A percentile compares a stretch with the other conserved stretches of the same genome.
Conservation (phyloP, 2,329 filamentous ascomycete species). For the Coniella vitis region DNA sequence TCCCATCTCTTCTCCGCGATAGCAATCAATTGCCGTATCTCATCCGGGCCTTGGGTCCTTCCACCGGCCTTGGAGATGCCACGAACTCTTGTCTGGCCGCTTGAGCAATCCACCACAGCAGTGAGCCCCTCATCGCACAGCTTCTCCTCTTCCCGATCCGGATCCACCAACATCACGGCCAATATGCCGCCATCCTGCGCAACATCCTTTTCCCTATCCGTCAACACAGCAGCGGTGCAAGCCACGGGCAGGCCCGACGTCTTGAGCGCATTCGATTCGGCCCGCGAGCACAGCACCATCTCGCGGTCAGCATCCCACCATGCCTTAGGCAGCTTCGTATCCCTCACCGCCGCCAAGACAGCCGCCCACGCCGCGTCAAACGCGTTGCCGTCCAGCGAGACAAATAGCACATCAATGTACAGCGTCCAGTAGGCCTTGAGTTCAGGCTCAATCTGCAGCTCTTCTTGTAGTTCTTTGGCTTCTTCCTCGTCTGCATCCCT, state of each 20-base stretch:
- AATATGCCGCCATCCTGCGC: constrained; percentile 36
- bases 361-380: constrained; percentile 89
- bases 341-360: constrained; percentile 69
- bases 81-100: constrained; percentile 51
- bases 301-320: constrained; percentile 81
- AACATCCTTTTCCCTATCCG: constrained; percentile 48
- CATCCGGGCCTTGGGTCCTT: constrained; percentile 55
- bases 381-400: constrained; percentile 85
- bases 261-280: constrained; percentile 46
- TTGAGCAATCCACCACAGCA: constrained; percentile 63
- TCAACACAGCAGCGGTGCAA: constrained; percentile 73
- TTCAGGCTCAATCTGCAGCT: constrained; percentile 23
- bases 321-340: constrained; percentile 71
- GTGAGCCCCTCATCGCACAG: constrained; percentile 79
- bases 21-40: constrained; percentile 53
- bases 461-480: no score
- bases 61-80: constrained; percentile 82
- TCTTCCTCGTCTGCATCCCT: constrained; percentile 26
- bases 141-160: constrained; percentile 82
- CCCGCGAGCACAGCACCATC: constrained; percentile 64
- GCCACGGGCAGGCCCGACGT: constrained; percentile 66
- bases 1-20: constrained; percentile 59
- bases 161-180: constrained; percentile 78
- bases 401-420: constrained; percentile 91
- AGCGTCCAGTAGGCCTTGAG: constrained; percentile 90